A percentile compares a stretch with the other conserved stretches of the same genome.
These are phyloP conservation scores for Bremia lactucae DNA, from an alignment of 352 stramenopile species.

Conservation along the genomic window DNA sequence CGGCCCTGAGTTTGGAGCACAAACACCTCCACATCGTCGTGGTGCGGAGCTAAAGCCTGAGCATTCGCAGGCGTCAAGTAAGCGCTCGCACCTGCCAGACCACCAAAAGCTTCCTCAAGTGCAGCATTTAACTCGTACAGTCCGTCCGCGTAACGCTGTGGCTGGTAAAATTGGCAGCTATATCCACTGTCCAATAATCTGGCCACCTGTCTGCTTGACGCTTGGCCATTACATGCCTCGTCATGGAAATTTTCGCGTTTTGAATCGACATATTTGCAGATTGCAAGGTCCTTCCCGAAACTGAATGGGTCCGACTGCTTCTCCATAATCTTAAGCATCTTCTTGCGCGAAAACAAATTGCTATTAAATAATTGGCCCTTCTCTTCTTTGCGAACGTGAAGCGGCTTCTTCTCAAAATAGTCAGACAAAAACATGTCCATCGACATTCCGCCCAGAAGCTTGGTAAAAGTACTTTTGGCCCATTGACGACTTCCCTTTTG, in stretches of 20 bases:
- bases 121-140: constrained; percentile 67
- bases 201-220: constrained; percentile 41
- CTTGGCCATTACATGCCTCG: constrained; percentile 38
- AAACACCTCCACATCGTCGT: constrained; percentile 84
- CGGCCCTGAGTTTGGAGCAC: constrained; percentile 73
- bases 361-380: constrained; percentile 45
- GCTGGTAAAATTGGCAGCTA: constrained; percentile 86
- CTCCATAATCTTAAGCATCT: constrained; percentile 49
- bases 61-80: constrained; percentile 70
- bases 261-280: constrained; percentile 63
- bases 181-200: constrained; percentile 55
- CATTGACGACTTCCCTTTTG: constrained; percentile 13
- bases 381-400: constrained; percentile 45
- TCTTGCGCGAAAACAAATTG: constrained; percentile 56
- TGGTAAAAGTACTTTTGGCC: constrained; percentile 26
- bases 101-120: constrained; percentile 70
- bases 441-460: constrained; percentile 54
- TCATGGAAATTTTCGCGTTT: constrained; percentile 60
- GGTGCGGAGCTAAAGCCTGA: constrained; percentile 76
- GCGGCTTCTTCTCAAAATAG: constrained; percentile 82
- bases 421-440: constrained; percentile 49
- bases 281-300: constrained; percentile 57
- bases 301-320: constrained; percentile 33
- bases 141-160: constrained; percentile 70
- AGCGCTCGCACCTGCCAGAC: constrained; percentile 61